Evolutionary conservation across 2,329 filamentous ascomycete genomes (phyloP).

Genomic region (Nothopassalora personata): DNA sequence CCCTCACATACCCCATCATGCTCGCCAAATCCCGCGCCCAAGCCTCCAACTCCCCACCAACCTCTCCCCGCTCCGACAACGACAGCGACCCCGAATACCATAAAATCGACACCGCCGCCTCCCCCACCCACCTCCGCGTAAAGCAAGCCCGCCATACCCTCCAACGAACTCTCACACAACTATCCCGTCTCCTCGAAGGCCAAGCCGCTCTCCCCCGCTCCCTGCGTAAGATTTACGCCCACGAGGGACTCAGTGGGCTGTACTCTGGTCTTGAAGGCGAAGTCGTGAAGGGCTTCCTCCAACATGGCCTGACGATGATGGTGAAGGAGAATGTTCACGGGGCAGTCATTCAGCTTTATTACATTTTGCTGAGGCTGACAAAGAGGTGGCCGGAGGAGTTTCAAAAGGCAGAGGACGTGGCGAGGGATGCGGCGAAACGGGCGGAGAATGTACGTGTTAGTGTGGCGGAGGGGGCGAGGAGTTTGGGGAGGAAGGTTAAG

Average conservation of each 20-base stretch:
- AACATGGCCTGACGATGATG: constrained; percentile 81
- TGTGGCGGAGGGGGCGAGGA: constrained; percentile 19
- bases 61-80: constrained; percentile 10
- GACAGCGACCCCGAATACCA: constrained; percentile 19
- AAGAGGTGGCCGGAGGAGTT: constrained; percentile 40
- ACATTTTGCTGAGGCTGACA: constrained; percentile 52
- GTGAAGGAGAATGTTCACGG: constrained; percentile 74
- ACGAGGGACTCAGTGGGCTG: constrained; percentile 62
- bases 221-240: constrained; percentile 29
- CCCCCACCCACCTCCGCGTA: constrained; percentile 9
- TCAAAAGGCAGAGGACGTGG: constrained; percentile 15
- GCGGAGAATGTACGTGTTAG: constrained; percentile 24
- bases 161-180: constrained; percentile 13
- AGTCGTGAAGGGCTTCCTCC: constrained; percentile 76
- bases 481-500: constrained; percentile 14
- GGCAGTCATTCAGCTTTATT: constrained; percentile 66
- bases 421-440: constrained; percentile 28
- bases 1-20: constrained; percentile 78
- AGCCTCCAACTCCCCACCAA: constrained; percentile 42
- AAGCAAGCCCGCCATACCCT: constrained; percentile 10
- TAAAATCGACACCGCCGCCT: constrained; percentile 7
- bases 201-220: constrained; percentile 29
- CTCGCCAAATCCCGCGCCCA: constrained; percentile 78
- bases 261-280: constrained; percentile 74
- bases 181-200: constrained; percentile 23